Evolutionary conservation across 768 basidiomycete species (phyloP), one percentile per base, ranked within the genome.

Genomic region (Amanita fuliginea): DNA sequence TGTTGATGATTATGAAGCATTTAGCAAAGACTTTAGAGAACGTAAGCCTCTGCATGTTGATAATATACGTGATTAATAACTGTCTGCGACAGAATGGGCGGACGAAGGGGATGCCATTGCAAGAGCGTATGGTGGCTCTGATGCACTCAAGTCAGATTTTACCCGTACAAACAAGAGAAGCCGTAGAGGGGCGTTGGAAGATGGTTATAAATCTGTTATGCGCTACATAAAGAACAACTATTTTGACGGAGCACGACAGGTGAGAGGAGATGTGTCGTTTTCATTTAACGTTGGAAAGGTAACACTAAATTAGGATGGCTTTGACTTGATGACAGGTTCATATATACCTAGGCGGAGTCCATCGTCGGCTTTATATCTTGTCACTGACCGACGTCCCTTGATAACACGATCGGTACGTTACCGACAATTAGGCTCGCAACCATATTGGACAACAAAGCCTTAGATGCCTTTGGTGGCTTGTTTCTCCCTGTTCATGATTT

Each of bases 221-320:
- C 78, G 96, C 53, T 99, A 98, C 60, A 60, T 96, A 56, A 93
- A 85, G 73, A 98, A 98, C 71, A 98, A 95, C 61, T 90, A 90
- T 67, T 86, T 96, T 54, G 96, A 99, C 63, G 96, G 96, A 6
- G 75, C 92, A 44, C 72, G 94, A 59, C 92, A 95, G 73, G 86
- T 85, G 42, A 46, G 65, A n/a, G n/a, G n/a, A n/a, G 56, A 40
- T 16, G 35, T 16, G 22, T 10, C 53, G 32, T 39, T 46, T 37
- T 33, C 10, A 13, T 42, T 39, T 40, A n/a, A 32, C 16, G 47
- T 34, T 35, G 13, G 28, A 32, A 48, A 41, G 52, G 21, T 16
- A 18, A 39, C 24, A n/a, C 22, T n/a, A 19, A 42, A 35, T 46
- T 43, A 93, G 81, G 96, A 99, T 66, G 92, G 88, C 7, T 96